A percentile compares a stretch with the other conserved stretches of the same genome.
phyloP scores from a whole-genome alignment of 306 rosid species.

The Sechiopsis laciniata region DNA sequence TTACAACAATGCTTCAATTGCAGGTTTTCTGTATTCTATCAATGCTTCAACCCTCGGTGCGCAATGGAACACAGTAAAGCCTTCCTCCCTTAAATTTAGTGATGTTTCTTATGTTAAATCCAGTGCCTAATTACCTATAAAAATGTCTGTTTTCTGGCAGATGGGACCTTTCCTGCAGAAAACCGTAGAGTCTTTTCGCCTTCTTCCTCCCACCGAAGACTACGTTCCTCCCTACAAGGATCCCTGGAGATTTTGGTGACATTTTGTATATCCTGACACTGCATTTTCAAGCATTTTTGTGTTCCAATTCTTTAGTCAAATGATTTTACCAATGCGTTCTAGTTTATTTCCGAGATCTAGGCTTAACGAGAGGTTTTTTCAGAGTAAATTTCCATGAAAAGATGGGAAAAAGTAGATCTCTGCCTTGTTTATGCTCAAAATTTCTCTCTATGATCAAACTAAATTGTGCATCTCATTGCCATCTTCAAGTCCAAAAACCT shows the following conservation, averaged over 20 bases:
- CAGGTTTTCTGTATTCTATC: constrained; percentile 79
- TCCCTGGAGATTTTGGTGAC: constrained; percentile 98
- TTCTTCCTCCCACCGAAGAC: constrained; percentile 63
- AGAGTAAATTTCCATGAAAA: background rate
- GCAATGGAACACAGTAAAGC: constrained; percentile 61
- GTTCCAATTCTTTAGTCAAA: background rate
- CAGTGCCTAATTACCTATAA: background rate
- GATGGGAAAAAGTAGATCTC: background rate
- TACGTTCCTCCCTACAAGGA: constrained; percentile 93
- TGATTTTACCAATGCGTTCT: constrained; percentile 5
- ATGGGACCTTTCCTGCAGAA: constrained; percentile 70
- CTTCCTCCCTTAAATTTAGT: constrained; percentile 22
- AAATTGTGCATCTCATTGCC: background rate
- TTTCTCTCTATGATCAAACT: background rate
- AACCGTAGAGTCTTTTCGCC: constrained; percentile 76
- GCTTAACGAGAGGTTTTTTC: background rate
- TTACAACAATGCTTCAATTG: constrained; percentile 19
- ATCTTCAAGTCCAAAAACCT: background rate
- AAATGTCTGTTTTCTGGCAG: constrained; percentile 31
- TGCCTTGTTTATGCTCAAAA: background rate
- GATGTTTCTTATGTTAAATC: background rate
- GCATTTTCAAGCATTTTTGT: constrained; percentile 14
- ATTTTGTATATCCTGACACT: background rate
- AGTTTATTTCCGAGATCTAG: background rate
- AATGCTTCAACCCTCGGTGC: constrained; percentile 85